phyloP scores from a whole-genome alignment of 106 monocot genomes.

The Dactylorhiza incarnata region DNA sequence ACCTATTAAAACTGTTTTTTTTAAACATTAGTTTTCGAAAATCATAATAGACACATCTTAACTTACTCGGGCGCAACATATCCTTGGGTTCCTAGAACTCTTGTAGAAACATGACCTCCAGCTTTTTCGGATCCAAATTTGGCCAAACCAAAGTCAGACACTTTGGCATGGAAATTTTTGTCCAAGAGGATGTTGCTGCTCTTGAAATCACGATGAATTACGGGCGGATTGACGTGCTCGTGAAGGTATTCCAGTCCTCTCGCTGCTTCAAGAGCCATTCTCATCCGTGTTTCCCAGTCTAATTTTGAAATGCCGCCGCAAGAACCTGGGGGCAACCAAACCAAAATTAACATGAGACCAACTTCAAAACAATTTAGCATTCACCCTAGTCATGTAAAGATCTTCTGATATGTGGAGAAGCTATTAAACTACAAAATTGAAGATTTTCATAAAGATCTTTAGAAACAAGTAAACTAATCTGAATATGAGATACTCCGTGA shows the following conservation, averaged over 20 bases:
- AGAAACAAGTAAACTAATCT: not conserved
- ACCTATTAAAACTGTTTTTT: not conserved
- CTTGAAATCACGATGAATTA: conserved; percentile 98
- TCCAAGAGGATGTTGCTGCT: conserved; percentile 97
- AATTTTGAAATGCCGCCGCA: conserved; percentile 68
- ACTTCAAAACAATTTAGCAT: not conserved
- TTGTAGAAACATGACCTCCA: conserved; percentile 94
- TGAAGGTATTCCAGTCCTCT: conserved; percentile 94
- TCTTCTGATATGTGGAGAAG: not conserved
- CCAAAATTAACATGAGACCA: not conserved
- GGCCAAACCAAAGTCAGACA: conserved; percentile 95
- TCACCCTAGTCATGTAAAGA: not conserved
- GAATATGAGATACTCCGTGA: not conserved
- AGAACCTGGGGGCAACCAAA: conserved; percentile 30
- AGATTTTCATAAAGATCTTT: not conserved
- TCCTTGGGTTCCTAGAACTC: conserved; percentile 96
- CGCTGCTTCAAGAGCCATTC: conserved; percentile 96
- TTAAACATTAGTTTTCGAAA: not conserved
- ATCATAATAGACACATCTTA: not conserved
- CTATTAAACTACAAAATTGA: not conserved
- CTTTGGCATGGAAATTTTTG: conserved; percentile 81
- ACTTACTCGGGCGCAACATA: conserved; percentile 97
- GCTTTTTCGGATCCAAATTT: conserved; percentile 94
- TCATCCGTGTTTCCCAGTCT: conserved; percentile 91
- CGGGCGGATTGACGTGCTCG: conserved; percentile 84